These are phyloP conservation scores for Apiospora saccharicola DNA, from an alignment of 2,329 filamentous ascomycete species.

Conservation along the genomic window DNA sequence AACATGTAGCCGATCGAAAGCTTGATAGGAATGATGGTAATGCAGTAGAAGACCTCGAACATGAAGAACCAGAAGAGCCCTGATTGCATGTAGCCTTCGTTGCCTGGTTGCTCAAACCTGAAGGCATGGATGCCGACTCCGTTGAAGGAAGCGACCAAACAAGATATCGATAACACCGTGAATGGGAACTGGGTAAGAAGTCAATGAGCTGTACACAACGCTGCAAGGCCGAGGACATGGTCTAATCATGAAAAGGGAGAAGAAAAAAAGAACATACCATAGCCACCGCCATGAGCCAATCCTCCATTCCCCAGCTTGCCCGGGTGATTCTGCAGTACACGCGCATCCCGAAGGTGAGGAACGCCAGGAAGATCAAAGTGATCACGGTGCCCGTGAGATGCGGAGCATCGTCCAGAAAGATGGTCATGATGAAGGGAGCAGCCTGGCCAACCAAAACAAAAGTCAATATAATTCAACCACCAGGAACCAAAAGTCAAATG, in stretches of 20 bases:
- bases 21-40: constrained; percentile 33
- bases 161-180: constrained; percentile 30
- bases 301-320: constrained; percentile 31
- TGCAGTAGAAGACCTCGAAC: constrained; percentile 34
- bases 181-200: constrained; percentile 27
- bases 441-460: not conserved
- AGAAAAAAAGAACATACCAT: constrained; percentile 24
- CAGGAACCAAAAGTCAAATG: constrained; percentile 1
- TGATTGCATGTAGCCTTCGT: constrained; percentile 28
- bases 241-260: too few relatives aligned
- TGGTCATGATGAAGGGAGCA: constrained; percentile 26
- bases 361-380: constrained; percentile 29
- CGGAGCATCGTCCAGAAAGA: constrained; percentile 31
- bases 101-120: constrained; percentile 28
- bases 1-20: constrained; percentile 31
- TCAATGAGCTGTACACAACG: not conserved
- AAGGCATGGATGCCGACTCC: constrained; percentile 29
- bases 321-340: constrained; percentile 29
- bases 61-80: constrained; percentile 34
- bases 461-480: not conserved
- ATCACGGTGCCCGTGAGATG: constrained; percentile 33
- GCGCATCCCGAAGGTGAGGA: constrained; percentile 29
- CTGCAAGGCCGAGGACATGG: too few relatives aligned
- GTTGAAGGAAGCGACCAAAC: constrained; percentile 27
- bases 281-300: constrained; percentile 31